Percentiles rank a stretch among this genome's conserved stretches.
Conservation (phyloP, 345 rosid genomes). For the Cardamine resedifolia region DNA sequence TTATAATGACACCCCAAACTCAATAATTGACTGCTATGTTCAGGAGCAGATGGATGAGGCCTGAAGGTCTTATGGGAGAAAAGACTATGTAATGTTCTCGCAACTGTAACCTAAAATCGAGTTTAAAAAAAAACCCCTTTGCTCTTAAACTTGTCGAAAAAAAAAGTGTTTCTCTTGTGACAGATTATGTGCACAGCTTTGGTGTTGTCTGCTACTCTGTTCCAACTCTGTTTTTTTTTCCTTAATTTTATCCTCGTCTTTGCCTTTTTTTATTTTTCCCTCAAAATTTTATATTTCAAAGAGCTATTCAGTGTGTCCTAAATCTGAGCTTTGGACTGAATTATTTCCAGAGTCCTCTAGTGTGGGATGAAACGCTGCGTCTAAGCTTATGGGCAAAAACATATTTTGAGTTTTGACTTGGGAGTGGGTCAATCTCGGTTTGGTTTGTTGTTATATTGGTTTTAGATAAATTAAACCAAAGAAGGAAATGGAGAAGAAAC, state of each 20-base stretch:
- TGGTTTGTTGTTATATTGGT: not conserved
- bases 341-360: not conserved
- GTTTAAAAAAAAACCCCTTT: slow-evolving; percentile 16
- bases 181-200: slow-evolving; percentile 37
- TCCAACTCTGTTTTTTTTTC: slow-evolving; percentile 10
- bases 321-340: slow-evolving; percentile 1
- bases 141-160: slow-evolving; percentile 36
- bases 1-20: slow-evolving; percentile 15
- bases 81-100: slow-evolving; percentile 18
- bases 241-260: not conserved
- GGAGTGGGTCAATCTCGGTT: not conserved
- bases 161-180: slow-evolving; percentile 14
- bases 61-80: slow-evolving; percentile 27
- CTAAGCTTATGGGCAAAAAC: not conserved
- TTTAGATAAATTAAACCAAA: not conserved
- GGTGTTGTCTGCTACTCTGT: slow-evolving; percentile 33
- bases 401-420: not conserved
- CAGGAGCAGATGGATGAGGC: slow-evolving; percentile 60
- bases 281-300: not conserved
- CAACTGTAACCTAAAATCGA: slow-evolving; percentile 8
- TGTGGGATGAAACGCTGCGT: not conserved
- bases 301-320: not conserved
- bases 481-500: too few relatives aligned
- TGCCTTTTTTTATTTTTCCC: not conserved
- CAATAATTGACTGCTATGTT: slow-evolving; percentile 24